These are phyloP conservation scores for Edaphochlamys debaryana DNA, from an alignment of 139 green algal genomes.

Conservation along the genomic window DNA sequence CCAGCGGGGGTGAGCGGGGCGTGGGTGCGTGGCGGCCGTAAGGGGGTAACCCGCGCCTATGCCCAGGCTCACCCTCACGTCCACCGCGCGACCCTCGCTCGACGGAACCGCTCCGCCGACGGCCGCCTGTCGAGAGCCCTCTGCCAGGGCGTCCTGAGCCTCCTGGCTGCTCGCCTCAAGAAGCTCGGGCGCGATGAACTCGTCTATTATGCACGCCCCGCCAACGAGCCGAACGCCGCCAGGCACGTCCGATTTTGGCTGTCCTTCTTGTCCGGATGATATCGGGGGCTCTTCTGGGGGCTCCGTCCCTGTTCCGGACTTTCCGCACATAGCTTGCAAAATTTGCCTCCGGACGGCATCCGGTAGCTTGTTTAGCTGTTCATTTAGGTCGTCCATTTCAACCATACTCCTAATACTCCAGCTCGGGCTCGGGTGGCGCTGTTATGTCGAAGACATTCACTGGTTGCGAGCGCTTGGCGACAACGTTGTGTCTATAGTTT, in stretches of 20 bases:
- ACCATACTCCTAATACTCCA: no score
- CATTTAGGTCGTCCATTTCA: neutral
- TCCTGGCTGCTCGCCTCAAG: neutral
- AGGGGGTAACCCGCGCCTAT: neutral
- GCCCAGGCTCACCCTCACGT: neutral
- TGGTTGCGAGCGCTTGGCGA: no score
- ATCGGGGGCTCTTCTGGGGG: neutral
- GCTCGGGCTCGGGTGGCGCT: no score
- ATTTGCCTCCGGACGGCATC: conserved; percentile 11
- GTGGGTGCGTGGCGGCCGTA: fast-evolving
- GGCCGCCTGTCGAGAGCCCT: conserved; percentile 31
- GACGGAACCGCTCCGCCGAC: conserved; percentile 36
- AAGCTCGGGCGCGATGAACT: neutral
- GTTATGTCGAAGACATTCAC: no score
- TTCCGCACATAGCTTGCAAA: neutral
- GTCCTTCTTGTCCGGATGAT: neutral
- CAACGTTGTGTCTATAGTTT: no score
- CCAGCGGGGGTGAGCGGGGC: no score
- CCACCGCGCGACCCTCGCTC: conserved; percentile 1
- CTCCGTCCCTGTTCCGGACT: no score
- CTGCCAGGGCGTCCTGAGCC: conserved; percentile 13
- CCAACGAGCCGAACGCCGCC: neutral
- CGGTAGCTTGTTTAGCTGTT: neutral
- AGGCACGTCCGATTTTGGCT: neutral
- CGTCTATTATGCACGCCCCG: conserved; percentile 4